These are phyloP conservation scores for Megacollybia marginata DNA, from an alignment of 768 basidiomycete genomes.

Conservation along the genomic window DNA sequence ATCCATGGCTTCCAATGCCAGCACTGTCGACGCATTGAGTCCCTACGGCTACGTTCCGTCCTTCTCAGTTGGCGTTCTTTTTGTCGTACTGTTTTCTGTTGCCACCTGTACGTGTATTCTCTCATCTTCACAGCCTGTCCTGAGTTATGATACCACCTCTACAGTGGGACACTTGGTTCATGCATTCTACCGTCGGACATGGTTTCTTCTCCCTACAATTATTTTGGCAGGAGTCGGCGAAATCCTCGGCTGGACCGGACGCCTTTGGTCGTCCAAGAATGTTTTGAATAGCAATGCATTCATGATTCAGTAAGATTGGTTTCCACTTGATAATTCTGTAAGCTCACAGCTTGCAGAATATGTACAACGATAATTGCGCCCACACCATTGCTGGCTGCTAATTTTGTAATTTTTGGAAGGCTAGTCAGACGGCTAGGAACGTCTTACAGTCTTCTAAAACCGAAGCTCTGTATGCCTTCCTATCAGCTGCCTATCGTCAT, in stretches of 20 bases:
- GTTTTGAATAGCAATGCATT: conserved; percentile 20
- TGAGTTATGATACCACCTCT: neutral
- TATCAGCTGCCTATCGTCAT: neutral
- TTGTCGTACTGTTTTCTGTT: conserved; percentile 26
- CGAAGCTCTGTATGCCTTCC: conserved; percentile 31
- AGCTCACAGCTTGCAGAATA: conserved; percentile 26
- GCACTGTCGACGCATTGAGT: conserved; percentile 11
- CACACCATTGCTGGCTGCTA: conserved; percentile 49
- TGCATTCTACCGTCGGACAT: conserved; percentile 23
- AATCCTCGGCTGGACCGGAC: conserved; percentile 33
- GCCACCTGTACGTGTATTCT: conserved; percentile 15
- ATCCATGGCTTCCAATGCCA: too few relatives aligned
- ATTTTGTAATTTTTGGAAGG: conserved; percentile 49
- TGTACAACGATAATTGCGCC: conserved; percentile 47
- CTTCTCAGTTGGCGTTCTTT: conserved; percentile 26
- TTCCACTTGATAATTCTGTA: neutral
- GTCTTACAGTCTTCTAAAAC: conserved; percentile 37
- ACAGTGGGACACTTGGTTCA: conserved; percentile 30
- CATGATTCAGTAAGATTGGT: conserved; percentile 32
- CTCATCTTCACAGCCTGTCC: neutral
- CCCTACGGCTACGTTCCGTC: conserved; percentile 32
- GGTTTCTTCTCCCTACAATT: conserved; percentile 34
- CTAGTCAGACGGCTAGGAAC: conserved; percentile 37
- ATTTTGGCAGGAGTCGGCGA: conserved; percentile 29
- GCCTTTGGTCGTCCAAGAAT: conserved; percentile 28